phyloP scores from a whole-genome alignment of 1,284 basidiomycete species.

The Clitocybe nebularis region DNA sequence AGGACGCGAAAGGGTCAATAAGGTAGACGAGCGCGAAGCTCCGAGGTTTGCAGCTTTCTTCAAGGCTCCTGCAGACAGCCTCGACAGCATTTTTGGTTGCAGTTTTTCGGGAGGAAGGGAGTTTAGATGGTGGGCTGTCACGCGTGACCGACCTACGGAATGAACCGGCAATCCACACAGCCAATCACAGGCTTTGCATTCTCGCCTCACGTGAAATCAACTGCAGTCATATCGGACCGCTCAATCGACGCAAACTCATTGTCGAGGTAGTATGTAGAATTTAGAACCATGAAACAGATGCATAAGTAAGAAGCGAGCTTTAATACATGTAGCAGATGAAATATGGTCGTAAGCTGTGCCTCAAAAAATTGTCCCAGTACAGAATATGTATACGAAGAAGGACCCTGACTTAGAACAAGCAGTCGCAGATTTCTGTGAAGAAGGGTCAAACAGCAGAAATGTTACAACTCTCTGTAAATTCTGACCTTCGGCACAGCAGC shows the following conservation, averaged over 20 bases:
- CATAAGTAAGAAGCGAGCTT: slow-evolving; percentile 1
- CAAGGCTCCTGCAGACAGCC: slow-evolving; percentile 67
- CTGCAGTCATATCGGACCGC: too few relatives aligned
- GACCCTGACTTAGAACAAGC: slow-evolving; percentile 46
- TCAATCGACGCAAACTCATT: background rate
- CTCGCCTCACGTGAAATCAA: slow-evolving; percentile 22
- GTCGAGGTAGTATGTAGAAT: background rate
- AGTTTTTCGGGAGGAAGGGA: slow-evolving; percentile 37
- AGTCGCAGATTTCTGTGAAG: slow-evolving; percentile 64
- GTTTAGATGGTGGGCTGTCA: slow-evolving; percentile 28
- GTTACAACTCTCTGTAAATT: slow-evolving; percentile 13
- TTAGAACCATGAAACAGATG: background rate
- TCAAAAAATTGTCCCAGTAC: slow-evolving; percentile 6
- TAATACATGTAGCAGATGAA: slow-evolving; percentile 1
- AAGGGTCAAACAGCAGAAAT: slow-evolving; percentile 8
- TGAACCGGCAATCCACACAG: slow-evolving; percentile 32
- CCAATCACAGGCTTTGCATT: slow-evolving; percentile 29
- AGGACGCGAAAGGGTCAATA: slow-evolving; percentile 38
- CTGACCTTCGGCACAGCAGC: slow-evolving; percentile 77
- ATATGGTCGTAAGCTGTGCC: background rate
- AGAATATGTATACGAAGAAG: background rate
- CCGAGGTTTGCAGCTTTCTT: slow-evolving; percentile 45
- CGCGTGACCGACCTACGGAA: slow-evolving; percentile 34
- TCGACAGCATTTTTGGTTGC: slow-evolving; percentile 68
- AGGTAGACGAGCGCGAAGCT: slow-evolving; percentile 35